Conservation (phyloP, 2,329 filamentous ascomycete genomes). For the Shiraia sp. region DNA sequence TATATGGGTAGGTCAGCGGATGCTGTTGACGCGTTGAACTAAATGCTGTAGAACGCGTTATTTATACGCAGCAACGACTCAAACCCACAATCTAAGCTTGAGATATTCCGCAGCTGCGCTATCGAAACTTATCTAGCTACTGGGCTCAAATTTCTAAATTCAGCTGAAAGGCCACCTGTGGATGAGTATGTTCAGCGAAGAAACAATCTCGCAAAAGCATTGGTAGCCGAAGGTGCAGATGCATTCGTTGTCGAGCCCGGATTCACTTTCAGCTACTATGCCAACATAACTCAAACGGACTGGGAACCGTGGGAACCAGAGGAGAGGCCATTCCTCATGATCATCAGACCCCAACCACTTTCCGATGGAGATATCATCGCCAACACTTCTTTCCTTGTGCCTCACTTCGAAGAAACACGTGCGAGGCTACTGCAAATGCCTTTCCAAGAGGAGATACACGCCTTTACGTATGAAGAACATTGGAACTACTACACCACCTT, state of each 20-base stretch:
- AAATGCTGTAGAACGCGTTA: too few relatives aligned
- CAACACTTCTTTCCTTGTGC: slow-evolving; percentile 62
- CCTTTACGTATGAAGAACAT: slow-evolving; percentile 66
- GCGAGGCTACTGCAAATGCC: slow-evolving; percentile 64
- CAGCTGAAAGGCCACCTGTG: slow-evolving; percentile 52
- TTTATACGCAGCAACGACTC: not conserved
- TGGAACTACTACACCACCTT: slow-evolving; percentile 66
- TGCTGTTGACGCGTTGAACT: too few relatives aligned
- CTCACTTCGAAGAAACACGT: slow-evolving; percentile 64
- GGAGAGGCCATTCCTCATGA: slow-evolving; percentile 66
- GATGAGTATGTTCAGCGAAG: slow-evolving; percentile 60
- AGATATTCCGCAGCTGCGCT: slow-evolving; percentile 54
- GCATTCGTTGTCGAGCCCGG: slow-evolving; percentile 67
- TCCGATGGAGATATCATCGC: slow-evolving; percentile 51
- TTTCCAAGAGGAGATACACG: slow-evolving; percentile 53
- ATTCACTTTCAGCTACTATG: slow-evolving; percentile 68
- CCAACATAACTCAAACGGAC: slow-evolving; percentile 62
- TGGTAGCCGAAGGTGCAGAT: slow-evolving; percentile 57
- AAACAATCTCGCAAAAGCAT: slow-evolving; percentile 59
- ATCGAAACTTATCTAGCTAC: slow-evolving; percentile 55
- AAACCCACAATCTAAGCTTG: slow-evolving; percentile 7
- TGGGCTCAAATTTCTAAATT: slow-evolving; percentile 57
- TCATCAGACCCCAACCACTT: slow-evolving; percentile 55
- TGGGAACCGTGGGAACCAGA: slow-evolving; percentile 70
- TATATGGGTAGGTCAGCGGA: too few relatives aligned